phyloP scores from a whole-genome alignment of 441 rosid genomes.

The Dalechampia spathulata region DNA sequence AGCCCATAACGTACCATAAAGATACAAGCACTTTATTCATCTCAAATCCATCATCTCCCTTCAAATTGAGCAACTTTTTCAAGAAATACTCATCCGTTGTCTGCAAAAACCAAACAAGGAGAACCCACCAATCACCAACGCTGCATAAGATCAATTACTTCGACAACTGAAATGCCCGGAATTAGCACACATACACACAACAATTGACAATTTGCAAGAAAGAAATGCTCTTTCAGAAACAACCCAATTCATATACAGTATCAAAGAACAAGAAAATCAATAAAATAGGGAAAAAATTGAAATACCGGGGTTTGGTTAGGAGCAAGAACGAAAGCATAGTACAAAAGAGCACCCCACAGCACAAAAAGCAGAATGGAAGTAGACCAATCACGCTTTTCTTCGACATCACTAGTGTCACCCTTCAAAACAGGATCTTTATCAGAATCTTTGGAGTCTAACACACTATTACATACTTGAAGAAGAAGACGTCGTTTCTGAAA shows the following conservation, averaged over 20 bases:
- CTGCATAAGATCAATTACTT: neutral
- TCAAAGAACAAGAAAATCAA: neutral
- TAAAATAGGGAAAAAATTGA: neutral
- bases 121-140: neutral
- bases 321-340: conserved; percentile 63
- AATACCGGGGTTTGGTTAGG: conserved; percentile 76
- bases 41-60: conserved; percentile 71
- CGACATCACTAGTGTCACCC: conserved; percentile 9
- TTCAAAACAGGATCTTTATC: conserved; percentile 29
- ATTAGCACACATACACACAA: no score
- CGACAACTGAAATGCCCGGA: no score
- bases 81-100: conserved; percentile 72
- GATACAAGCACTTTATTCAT: conserved; percentile 84
- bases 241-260: neutral
- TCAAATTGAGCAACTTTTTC: conserved; percentile 70
- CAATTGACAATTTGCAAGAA: no score
- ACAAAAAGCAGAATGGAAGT: conserved; percentile 61
- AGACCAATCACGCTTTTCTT: conserved; percentile 57
- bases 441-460: conserved; percentile 37
- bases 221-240: no score
- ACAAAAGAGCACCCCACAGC: conserved; percentile 69
- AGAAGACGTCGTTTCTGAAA: conserved; percentile 14
- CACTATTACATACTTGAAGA: conserved; percentile 35
- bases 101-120: conserved; percentile 29
- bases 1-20: conserved; percentile 83